These are phyloP conservation scores for Eucalyptus pauciflora DNA, from an alignment of 345 rosid species.

Conservation along the genomic window DNA sequence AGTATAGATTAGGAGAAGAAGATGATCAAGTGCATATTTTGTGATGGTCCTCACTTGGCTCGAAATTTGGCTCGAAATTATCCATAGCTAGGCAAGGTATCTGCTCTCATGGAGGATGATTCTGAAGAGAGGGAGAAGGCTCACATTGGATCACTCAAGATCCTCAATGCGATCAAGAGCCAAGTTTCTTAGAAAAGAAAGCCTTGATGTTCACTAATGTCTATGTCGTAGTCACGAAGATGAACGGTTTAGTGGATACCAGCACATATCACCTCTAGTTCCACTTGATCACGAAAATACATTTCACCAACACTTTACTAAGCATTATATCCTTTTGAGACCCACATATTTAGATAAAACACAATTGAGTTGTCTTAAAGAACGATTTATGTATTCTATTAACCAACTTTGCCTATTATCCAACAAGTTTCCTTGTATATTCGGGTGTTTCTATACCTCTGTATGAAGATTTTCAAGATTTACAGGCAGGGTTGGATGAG, in stretches of 20 bases:
- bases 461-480: not conserved
- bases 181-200: not conserved
- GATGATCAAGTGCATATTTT: not conserved
- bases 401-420: not conserved
- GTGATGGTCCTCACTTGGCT: not conserved
- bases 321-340: not conserved
- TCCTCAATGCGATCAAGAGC: not conserved
- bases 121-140: not conserved
- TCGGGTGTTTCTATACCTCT: not conserved
- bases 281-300: not conserved
- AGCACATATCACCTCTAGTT: not conserved
- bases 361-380: not conserved
- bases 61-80: too few species aligned
- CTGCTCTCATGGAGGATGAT: not conserved
- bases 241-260: not conserved
- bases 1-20: not conserved
- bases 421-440: not conserved
- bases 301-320: not conserved
- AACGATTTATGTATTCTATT: not conserved
- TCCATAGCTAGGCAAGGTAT: not conserved
- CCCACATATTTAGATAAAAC: not conserved
- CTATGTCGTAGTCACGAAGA: not conserved
- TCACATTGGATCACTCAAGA: not conserved
- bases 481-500: conserved; percentile 31
- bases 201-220: not conserved